Percentiles rank a stretch among this genome's conserved stretches.
Evolutionary conservation across 2,329 filamentous ascomycete genomes (phyloP).

Genomic region (Hypoxylon sp.): DNA sequence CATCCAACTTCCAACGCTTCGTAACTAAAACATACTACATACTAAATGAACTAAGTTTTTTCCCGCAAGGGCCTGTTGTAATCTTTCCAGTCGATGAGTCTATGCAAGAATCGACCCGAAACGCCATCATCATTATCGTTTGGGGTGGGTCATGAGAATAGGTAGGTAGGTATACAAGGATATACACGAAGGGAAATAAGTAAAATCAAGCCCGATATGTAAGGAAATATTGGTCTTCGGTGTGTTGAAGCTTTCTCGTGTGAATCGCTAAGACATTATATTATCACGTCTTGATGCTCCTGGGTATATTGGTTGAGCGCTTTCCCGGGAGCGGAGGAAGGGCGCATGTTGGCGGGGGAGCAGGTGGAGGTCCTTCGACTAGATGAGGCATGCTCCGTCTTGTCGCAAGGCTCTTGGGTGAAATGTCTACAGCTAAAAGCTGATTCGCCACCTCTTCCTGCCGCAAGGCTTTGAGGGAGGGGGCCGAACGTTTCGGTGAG

Average conservation of each 20-base stretch:
- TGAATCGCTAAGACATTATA: neutral
- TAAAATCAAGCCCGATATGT: conserved; percentile 7
- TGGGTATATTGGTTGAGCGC: conserved; percentile 25
- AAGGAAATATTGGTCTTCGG: conserved; percentile 7
- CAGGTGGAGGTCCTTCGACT: conserved; percentile 65
- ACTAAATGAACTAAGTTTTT: conserved; percentile 11
- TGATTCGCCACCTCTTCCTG: conserved; percentile 23
- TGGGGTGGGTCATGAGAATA: conserved; percentile 36
- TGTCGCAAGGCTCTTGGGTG: conserved; percentile 48
- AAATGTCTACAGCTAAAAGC: conserved; percentile 30
- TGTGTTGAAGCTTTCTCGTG: conserved; percentile 13
- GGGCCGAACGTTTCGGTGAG: conserved; percentile 48
- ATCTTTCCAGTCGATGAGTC: conserved; percentile 25
- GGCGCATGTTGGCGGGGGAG: conserved; percentile 68
- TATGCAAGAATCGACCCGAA: conserved; percentile 32
- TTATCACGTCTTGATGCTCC: conserved; percentile 34
- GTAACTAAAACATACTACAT: conserved; percentile 5
- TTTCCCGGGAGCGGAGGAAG: conserved; percentile 67
- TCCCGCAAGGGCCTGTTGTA: conserved; percentile 35
- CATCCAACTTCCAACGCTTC: conserved; percentile 3
- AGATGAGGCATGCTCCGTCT: conserved; percentile 68
- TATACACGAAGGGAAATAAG: conserved; percentile 44
- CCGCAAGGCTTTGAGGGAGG: conserved; percentile 41
- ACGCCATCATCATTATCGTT: conserved; percentile 40
- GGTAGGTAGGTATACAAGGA: conserved; percentile 32